These are phyloP conservation scores for Chalciporus sp. DNA, from an alignment of 1,284 basidiomycete species.

Conservation along the genomic window DNA sequence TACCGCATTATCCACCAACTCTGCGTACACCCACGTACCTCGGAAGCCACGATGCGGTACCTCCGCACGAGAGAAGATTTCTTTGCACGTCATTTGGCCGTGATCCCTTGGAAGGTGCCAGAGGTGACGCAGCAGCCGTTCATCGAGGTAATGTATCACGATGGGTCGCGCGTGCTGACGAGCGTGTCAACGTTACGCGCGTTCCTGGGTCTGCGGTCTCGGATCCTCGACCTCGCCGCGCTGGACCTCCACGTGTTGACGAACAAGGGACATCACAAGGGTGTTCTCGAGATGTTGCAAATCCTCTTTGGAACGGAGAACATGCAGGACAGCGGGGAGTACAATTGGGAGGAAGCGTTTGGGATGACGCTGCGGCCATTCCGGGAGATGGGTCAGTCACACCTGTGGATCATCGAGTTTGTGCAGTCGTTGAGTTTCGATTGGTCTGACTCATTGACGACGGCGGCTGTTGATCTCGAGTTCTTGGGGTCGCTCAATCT, in stretches of 20 bases:
- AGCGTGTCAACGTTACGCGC: slow-evolving; percentile 75
- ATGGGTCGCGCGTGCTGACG: slow-evolving; percentile 74
- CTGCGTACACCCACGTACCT: slow-evolving; percentile 84
- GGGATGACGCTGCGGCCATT: slow-evolving; percentile 51
- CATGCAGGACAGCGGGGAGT: slow-evolving; percentile 42
- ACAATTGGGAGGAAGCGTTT: slow-evolving; percentile 46
- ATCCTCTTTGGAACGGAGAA: slow-evolving; percentile 74
- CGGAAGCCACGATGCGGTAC: slow-evolving; percentile 83
- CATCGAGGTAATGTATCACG: slow-evolving; percentile 73
- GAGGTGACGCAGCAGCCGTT: slow-evolving; percentile 49
- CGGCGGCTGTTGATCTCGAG: slow-evolving; percentile 62
- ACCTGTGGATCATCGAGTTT: slow-evolving; percentile 85
- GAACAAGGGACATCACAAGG: slow-evolving; percentile 72
- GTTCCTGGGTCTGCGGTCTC: slow-evolving; percentile 83
- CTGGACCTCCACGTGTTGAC: slow-evolving; percentile 90
- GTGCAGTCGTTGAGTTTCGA: slow-evolving; percentile 85
- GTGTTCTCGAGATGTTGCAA: slow-evolving; percentile 70
- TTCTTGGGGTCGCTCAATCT: slow-evolving; percentile 76
- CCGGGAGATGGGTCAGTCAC: slow-evolving; percentile 76
- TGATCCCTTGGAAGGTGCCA: slow-evolving; percentile 67
- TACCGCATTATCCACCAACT: slow-evolving; percentile 86
- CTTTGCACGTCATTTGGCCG: slow-evolving; percentile 81
- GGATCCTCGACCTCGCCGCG: slow-evolving; percentile 85
- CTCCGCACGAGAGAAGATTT: slow-evolving; percentile 89
- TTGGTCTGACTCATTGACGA: slow-evolving; percentile 78